Percentiles rank a stretch among this genome's conserved stretches.
Conservation (phyloP, 352 stramenopile genomes). For the Phytopythium litorale region DNA sequence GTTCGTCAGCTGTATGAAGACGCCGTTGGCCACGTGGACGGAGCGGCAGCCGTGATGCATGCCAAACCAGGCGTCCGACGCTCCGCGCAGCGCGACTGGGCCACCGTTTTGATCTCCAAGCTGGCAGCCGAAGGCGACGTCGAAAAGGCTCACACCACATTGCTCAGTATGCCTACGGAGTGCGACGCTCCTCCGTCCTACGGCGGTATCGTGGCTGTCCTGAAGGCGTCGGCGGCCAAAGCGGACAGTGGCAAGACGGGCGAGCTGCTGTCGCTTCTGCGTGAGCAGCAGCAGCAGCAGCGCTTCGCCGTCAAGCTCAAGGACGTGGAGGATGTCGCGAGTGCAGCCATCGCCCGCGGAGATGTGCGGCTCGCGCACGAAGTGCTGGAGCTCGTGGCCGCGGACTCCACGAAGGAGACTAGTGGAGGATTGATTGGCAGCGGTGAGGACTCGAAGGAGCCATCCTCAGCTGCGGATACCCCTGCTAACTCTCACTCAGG, state of each 20-base stretch:
- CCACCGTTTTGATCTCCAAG: slow-evolving; percentile 8
- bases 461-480: neutral
- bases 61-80: neutral
- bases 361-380: neutral
- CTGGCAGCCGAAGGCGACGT: slow-evolving; percentile 4
- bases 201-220: slow-evolving; percentile 4
- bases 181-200: neutral
- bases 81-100: slow-evolving; percentile 1
- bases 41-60: neutral
- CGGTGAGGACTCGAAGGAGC: neutral
- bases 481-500: neutral
- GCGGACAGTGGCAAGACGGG: neutral
- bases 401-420: neutral
- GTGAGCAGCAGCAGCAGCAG: neutral
- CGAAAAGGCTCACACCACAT: neutral
- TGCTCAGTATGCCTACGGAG: slow-evolving; percentile 2
- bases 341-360: neutral
- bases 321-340: neutral
- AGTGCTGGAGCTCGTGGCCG: neutral
- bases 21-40: slow-evolving; percentile 15
- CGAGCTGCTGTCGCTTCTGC: neutral
- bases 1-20: slow-evolving; percentile 36
- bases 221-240: neutral
- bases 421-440: neutral
- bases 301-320: neutral